Evolutionary conservation across 768 basidiomycete genomes (phyloP).

Genomic region (Peribolospora kevripleyi): DNA sequence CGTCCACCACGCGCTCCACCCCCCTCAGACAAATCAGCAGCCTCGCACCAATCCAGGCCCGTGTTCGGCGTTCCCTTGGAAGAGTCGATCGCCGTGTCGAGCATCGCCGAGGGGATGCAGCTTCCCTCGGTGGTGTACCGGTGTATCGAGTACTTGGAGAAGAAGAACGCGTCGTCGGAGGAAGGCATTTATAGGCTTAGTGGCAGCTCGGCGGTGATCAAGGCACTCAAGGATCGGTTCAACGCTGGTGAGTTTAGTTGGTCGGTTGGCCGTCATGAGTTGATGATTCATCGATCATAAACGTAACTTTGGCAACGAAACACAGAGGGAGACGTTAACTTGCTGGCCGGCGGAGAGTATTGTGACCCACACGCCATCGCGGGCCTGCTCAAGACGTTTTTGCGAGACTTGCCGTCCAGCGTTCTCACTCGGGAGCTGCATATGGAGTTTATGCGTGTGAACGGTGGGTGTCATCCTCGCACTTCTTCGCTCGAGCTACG

Average conservation of each 20-base stretch:
- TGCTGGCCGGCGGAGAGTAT: slow-evolving; percentile 64
- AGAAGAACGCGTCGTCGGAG: slow-evolving; percentile 79
- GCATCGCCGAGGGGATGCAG: slow-evolving; percentile 39
- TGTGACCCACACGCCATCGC: slow-evolving; percentile 98
- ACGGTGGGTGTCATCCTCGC: slow-evolving; percentile 36
- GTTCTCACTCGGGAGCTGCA: slow-evolving; percentile 82
- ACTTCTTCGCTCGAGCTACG: neutral
- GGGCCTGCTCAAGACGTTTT: slow-evolving; percentile 72
- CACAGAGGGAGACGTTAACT: slow-evolving; percentile 82
- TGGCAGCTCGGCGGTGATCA: slow-evolving; percentile 86
- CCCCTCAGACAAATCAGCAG: slow-evolving; percentile 20
- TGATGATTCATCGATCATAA: neutral
- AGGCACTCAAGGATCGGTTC: slow-evolving; percentile 74
- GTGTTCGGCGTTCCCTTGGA: slow-evolving; percentile 75
- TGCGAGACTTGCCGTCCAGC: slow-evolving; percentile 79
- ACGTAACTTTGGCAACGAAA: too few species aligned
- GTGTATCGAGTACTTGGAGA: slow-evolving; percentile 81
- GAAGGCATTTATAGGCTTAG: slow-evolving; percentile 93
- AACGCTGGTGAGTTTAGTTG: slow-evolving; percentile 42
- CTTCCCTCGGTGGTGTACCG: slow-evolving; percentile 88
- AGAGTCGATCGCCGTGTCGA: slow-evolving; percentile 66
- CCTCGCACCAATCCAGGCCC: slow-evolving; percentile 23
- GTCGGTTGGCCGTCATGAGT: neutral
- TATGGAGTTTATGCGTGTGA: slow-evolving; percentile 67
- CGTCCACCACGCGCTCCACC: neutral